Base-by-base conservation (phyloP, 2,329 filamentous ascomycete species). In the Xylariaceae sp. region DNA sequence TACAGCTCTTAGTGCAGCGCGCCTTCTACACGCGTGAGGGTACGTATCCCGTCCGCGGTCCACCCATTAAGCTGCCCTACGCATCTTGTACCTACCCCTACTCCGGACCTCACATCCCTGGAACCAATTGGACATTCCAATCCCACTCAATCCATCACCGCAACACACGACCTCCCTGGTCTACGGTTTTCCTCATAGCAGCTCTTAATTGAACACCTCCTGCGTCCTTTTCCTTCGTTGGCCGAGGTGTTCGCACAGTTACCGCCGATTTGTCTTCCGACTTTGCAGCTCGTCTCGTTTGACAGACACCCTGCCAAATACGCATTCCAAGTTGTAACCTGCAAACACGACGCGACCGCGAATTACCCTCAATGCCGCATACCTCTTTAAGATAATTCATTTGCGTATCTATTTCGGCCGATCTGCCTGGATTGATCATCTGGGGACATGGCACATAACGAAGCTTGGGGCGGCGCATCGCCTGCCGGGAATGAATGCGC, bases 401-500 rank as follows among this genome's bases (percentile, higher is more conserved):
- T 48, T 22, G 16, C 44, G 32, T 22, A 26, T 44, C 21, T 43
- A 21, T 15, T 2, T 26, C n/a, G 37, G 36, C 22, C 22, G 21
- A 29, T n/a, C 40, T 45, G 4, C 26, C 36, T 40, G 45, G 34
- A 47, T 18, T 34, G 47, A 45, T 18, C 43, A 44, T 44, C 12
- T 16, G 10, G 29, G 46, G 47, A 42, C 36, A 70, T 68, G 67
- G 62, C 61, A 42, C 62, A 59, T 47, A 56, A 67, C 67, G 60
- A 62, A 52, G 49, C 62, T 21, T 67, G 64, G 65, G 63, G 54
- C 43, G 30, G 48, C 46, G 41, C 49, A 16, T 54, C 68, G 30
- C 59, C 58, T 13, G 66, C 70, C 37, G 49, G 59, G 36, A 75
- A 75, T 49, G 75, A 77, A 46, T 65, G 68, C 61, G 83, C 81